Percentiles rank a stretch among this genome's conserved stretches.
Conservation (phyloP, 2,329 filamentous ascomycete genomes). For the Acrodontium crateriforme region DNA sequence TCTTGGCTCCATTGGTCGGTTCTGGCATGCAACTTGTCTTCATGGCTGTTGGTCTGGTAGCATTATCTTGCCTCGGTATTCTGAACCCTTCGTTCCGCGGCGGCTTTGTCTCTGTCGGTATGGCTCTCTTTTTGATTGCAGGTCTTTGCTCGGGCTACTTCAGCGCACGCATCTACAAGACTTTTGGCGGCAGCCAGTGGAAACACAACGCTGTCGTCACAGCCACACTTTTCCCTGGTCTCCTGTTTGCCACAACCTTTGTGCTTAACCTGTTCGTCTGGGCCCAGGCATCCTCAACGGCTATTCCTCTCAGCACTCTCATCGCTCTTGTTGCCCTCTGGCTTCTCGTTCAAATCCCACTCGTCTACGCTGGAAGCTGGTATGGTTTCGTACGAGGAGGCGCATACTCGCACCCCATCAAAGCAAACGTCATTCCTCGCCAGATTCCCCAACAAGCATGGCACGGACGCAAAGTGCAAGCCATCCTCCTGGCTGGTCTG, state of each 20-base stretch:
- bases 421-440: conserved; percentile 56
- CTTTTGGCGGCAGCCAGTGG: conserved; percentile 64
- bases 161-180: conserved; percentile 69
- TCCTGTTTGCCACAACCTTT: conserved; percentile 62
- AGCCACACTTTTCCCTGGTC: conserved; percentile 62
- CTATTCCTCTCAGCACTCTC: conserved; percentile 69
- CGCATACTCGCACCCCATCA: conserved; percentile 70
- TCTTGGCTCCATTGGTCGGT: conserved; percentile 68
- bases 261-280: conserved; percentile 80
- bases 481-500: conserved; percentile 58
- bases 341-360: conserved; percentile 73
- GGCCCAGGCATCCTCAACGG: conserved; percentile 78
- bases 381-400: conserved; percentile 55
- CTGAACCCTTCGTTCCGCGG: conserved; percentile 82
- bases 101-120: conserved; percentile 71
- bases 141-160: conserved; percentile 80
- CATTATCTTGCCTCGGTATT: conserved; percentile 54
- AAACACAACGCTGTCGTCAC: conserved; percentile 61
- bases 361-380: conserved; percentile 70
- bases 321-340: conserved; percentile 60
- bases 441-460: conserved; percentile 63
- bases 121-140: conserved; percentile 71
- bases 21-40: conserved; percentile 79
- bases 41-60: conserved; percentile 54
- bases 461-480: conserved; percentile 53